Conservation (phyloP, 257 asterid species). For the Marsdenia floribunda region DNA sequence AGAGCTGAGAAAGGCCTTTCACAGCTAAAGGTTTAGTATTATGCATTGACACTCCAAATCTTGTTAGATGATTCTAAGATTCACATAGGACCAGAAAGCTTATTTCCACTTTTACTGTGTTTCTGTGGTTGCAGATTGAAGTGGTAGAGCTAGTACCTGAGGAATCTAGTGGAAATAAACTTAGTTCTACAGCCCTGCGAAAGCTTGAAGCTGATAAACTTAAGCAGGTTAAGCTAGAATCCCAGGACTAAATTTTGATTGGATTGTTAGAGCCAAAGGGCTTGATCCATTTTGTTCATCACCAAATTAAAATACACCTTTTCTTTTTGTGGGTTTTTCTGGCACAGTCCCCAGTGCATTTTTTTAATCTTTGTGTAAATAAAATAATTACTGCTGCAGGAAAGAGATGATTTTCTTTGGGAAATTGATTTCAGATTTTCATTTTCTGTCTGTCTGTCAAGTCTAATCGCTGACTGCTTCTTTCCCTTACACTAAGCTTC, state of each 20-base stretch:
- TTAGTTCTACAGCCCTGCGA: slow-evolving; percentile 76
- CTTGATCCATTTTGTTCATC: neutral
- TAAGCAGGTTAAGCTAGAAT: slow-evolving; percentile 30
- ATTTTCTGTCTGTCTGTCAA: neutral
- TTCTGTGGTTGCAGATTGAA: slow-evolving; percentile 44
- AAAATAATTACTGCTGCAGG: neutral
- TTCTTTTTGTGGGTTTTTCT: neutral
- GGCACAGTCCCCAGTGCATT: neutral
- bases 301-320: neutral
- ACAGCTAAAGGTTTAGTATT: slow-evolving; percentile 51
- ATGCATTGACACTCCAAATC: neutral
- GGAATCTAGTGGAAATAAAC: slow-evolving; percentile 58
- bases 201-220: slow-evolving; percentile 64
- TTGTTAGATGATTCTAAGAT: neutral
- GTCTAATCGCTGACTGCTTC: no score
- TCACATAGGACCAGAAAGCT: no score
- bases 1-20: slow-evolving; percentile 77
- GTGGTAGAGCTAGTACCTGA: slow-evolving; percentile 75
- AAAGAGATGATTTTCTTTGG: neutral
- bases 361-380: neutral
- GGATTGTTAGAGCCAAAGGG: slow-evolving; percentile 2
- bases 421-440: neutral
- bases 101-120: neutral
- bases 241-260: slow-evolving; percentile 19
- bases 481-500: no score